Evolutionary conservation across 2,329 filamentous ascomycete genomes (phyloP).

Genomic region (Sarocladium strictum): DNA sequence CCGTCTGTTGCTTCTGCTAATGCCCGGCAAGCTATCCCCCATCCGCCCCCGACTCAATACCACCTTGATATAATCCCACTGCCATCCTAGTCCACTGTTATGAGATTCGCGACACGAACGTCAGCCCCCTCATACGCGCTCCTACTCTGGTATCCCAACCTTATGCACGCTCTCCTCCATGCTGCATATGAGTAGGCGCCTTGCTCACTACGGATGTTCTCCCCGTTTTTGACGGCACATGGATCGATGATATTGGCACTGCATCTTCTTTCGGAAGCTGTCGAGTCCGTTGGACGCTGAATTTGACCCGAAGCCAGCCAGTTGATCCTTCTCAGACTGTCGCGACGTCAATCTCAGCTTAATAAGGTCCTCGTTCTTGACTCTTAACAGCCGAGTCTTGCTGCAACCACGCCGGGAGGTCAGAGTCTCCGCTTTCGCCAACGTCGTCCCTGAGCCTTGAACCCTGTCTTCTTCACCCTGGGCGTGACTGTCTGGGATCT

Average conservation of each 20-base stretch:
- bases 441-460: neutral
- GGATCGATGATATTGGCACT: neutral
- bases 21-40: neutral
- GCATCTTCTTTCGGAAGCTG: conserved; percentile 6
- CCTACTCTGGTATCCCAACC: conserved; percentile 2
- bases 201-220: conserved; percentile 1
- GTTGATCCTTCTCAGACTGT: neutral
- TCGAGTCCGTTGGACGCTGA: conserved; percentile 4
- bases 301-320: neutral
- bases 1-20: conserved; percentile 5
- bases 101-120: conserved; percentile 5
- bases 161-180: neutral
- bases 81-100: conserved; percentile 1
- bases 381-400: neutral
- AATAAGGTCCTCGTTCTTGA: neutral
- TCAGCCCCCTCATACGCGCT: conserved; percentile 5
- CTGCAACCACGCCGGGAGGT: neutral
- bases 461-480: neutral
- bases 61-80: conserved; percentile 7
- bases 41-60: conserved; percentile 5
- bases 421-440: neutral
- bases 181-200: conserved; percentile 5
- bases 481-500: neutral
- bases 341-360: neutral
- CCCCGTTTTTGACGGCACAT: conserved; percentile 6